These are phyloP conservation scores for Phaseolus lunatus DNA, from an alignment of 306 rosid genomes.

Conservation along the genomic window DNA sequence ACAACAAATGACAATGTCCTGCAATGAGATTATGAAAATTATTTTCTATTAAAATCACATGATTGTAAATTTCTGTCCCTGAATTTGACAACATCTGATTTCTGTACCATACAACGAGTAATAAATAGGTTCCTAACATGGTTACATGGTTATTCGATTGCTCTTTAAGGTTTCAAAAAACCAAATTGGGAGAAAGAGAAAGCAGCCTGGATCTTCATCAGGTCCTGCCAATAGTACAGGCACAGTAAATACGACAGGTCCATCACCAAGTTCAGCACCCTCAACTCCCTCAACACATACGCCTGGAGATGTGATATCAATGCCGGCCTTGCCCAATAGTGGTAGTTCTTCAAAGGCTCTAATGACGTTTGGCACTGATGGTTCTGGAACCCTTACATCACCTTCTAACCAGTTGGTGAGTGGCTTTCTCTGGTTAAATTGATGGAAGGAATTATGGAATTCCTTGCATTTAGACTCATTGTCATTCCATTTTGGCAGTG, in stretches of 20 bases:
- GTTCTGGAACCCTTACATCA: constrained; percentile 85
- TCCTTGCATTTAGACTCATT: constrained; percentile 82
- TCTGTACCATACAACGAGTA: constrained; percentile 4
- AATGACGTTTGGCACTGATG: constrained; percentile 87
- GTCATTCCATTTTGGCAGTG: constrained; percentile 96
- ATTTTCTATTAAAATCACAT: constrained; percentile 3
- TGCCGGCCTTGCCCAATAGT: constrained; percentile 91
- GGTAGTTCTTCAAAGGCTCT: constrained; percentile 89
- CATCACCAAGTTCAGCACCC: constrained; percentile 98
- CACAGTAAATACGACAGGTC: constrained; percentile 96
- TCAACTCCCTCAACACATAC: constrained; percentile 99
- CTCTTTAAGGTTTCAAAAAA: constrained; percentile 83
- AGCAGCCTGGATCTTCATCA: constrained; percentile 95
- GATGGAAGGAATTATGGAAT: constrained; percentile 59
- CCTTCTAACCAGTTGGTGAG: constrained; percentile 97
- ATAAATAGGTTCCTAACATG: constrained; percentile 51
- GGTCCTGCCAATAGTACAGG: constrained; percentile 99
- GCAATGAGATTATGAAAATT: neutral
- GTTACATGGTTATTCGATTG: constrained; percentile 51
- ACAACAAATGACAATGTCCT: neutral
- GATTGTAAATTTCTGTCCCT: constrained; percentile 27
- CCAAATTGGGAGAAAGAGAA: constrained; percentile 97
- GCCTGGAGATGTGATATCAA: constrained; percentile 95
- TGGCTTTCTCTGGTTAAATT: constrained; percentile 40
- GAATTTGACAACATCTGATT: constrained; percentile 2